Evolutionary conservation across 805 yeast genomes (phyloP).

Genomic region (Lachancea nothofagi): DNA sequence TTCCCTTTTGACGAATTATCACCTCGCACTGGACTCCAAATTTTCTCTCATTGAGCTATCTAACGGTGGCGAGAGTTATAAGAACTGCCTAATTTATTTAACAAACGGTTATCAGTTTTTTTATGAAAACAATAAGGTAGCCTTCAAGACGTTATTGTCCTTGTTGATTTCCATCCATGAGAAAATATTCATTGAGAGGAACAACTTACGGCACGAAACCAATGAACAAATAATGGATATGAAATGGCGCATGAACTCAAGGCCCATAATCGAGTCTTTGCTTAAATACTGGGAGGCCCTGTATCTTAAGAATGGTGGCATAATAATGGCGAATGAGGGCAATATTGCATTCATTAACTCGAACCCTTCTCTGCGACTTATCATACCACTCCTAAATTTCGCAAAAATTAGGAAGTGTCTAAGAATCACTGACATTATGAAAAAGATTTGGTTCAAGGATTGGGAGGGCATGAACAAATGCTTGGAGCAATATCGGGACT

Average conservation of each 20-base stretch:
- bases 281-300: conserved; percentile 64
- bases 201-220: conserved; percentile 32
- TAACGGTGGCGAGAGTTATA: conserved; percentile 46
- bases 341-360: conserved; percentile 39
- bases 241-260: conserved; percentile 59
- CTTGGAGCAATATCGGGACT: conserved; percentile 45
- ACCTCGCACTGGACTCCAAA: conserved; percentile 46
- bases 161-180: conserved; percentile 64
- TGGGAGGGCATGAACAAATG: conserved; percentile 61
- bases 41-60: conserved; percentile 51
- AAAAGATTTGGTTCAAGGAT: conserved; percentile 57
- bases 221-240: conserved; percentile 44
- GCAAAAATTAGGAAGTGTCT: conserved; percentile 63
- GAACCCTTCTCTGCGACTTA: conserved; percentile 54
- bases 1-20: conserved; percentile 32
- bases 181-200: conserved; percentile 49
- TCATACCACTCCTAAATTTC: conserved; percentile 59
- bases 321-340: conserved; percentile 45
- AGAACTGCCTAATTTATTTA: conserved; percentile 42
- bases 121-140: conserved; percentile 27
- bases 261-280: conserved; percentile 53
- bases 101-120: conserved; percentile 36
- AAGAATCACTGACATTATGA: conserved; percentile 55
- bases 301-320: conserved; percentile 59
- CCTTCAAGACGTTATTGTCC: conserved; percentile 43